Evolutionary conservation across 169 alveolate species (phyloP), one percentile per base, ranked within the genome.

Genomic region (Plasmodium relictum): DNA sequence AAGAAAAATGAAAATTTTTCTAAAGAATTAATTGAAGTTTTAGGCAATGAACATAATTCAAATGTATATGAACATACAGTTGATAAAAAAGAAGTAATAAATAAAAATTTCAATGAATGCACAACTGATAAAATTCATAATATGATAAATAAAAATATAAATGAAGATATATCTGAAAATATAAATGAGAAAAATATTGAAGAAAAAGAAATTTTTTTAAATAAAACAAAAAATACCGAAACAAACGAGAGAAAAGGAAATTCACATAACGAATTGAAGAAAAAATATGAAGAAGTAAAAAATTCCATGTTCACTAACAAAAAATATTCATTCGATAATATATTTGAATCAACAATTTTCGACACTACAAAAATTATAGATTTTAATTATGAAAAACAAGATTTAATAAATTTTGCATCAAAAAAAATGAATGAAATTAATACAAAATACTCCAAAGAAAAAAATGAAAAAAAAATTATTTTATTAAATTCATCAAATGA

Each of bases 341-440:
- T 80, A 41, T 44, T 39, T 10, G 26, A 59, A 39, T 24, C 24
- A 6, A 52, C 73, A 9, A 41, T 18, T 52, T 80, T 80, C 14
- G 76, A 80, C 22, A 14, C 41, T 45, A 39, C 56, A 22, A 80
- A 68, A 71, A 16, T 80, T 14, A 69, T 80, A 41, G 90, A 56
- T 2, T 80, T 80, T 54, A 52, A 80, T 59, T 68, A 80, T 61
- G 58, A 52, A 61, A 71, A 39, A n/a, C 72, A 59, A 71, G 63
- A 68, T 18, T 14, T 20, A 3, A 69, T 56, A 37, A 26, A 56
- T 39, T 18, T 14, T 62, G 90, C 90, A 9, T 56, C 90, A 16
- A 73, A 66, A 44, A 70, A 72, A 71, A 80, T 80, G 90, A 80
- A 48, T 45, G 69, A 80, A 68, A 80, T 80, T 80, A 80, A 80